Base-by-base conservation (phyloP, 345 rosid species). In the Physaria fendleri region DNA sequence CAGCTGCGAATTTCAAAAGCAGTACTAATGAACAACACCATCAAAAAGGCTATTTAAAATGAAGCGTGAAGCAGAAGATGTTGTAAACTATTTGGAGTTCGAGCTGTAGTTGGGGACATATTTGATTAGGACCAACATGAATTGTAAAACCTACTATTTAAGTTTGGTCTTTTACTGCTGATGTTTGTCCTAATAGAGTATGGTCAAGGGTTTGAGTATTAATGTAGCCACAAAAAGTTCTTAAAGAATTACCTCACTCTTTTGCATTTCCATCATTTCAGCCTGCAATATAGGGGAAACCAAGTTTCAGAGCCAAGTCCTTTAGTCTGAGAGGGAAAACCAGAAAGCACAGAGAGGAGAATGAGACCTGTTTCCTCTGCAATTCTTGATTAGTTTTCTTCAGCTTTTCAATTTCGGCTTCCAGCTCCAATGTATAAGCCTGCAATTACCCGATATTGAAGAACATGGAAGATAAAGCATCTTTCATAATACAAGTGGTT, bases 401-500 rank as follows among this genome's bases (percentile, higher is more conserved):
- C 5, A 90, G 83, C 73, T 82, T 85, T 50, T 86, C 90, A 57
- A 94, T 76, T 77, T 90, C 97, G 29, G 85, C 87, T 82, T 94
- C 99, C 69, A 94, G 79, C 67, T 94, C 97, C 83, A 82, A 50
- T 2, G 97, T 90, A 46, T 94, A 94, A n/a, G 99, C 99, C 99
- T 94, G 80, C 61, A 59, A 72, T 11, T 55, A 15, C 4, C 4
- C 13, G 48, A 40, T 10, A 63, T 48, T 25, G 16, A 51, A 15
- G 14, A 5, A 3, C 22, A 52, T 6, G 43, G 37, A 42, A 41
- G 13, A 39, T 29, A 6, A 38, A 39, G 30, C 8, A 48, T 41
- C 32, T n/a, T 17, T 32, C 11, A 34, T 59, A 39, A 35, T 35
- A 38, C 43, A 47, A 66, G 7, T n/a, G n/a, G n/a, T n/a, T n/a